Conservation (phyloP, 169 alveolate species). For the Neospora caninum region DNA sequence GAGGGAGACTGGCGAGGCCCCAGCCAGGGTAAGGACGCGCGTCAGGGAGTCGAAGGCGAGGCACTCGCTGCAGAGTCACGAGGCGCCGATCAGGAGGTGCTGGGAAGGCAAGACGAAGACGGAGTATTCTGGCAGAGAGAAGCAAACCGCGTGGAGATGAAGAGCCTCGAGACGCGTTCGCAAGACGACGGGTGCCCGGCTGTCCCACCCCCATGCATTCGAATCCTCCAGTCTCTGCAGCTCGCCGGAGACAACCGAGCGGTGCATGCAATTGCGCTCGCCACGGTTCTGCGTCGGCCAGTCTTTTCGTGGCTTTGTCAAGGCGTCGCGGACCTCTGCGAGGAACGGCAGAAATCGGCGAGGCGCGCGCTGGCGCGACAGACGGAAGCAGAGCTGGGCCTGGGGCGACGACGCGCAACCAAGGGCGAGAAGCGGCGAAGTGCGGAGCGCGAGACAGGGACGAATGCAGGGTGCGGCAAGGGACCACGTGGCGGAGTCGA, state of each 20-base stretch:
- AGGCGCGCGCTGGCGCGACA: not conserved
- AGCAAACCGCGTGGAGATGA: not conserved
- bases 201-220: slow-evolving; percentile 60
- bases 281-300: not conserved
- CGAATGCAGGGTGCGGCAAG: not conserved
- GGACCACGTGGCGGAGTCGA: not conserved
- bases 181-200: slow-evolving; percentile 41
- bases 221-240: slow-evolving; percentile 54
- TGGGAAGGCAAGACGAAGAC: not conserved
- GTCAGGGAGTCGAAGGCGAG: not conserved
- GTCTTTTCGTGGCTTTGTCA: not conserved
- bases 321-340: not conserved
- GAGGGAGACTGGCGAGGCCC: not conserved
- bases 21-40: not conserved
- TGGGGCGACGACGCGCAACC: too few relatives aligned
- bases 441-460: not conserved
- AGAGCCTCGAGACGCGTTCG: not conserved
- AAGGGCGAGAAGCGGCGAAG: not conserved
- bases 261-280: slow-evolving; percentile 11
- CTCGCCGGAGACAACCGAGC: slow-evolving; percentile 41
- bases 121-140: not conserved
- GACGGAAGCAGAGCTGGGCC: not conserved
- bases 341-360: not conserved
- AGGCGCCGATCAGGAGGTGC: not conserved
- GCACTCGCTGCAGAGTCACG: too few relatives aligned